Evolutionary conservation across 1,284 basidiomycete species (phyloP), one percentile per base, ranked within the genome.

Genomic region (Ceratorhiza oryzae-sativae): DNA sequence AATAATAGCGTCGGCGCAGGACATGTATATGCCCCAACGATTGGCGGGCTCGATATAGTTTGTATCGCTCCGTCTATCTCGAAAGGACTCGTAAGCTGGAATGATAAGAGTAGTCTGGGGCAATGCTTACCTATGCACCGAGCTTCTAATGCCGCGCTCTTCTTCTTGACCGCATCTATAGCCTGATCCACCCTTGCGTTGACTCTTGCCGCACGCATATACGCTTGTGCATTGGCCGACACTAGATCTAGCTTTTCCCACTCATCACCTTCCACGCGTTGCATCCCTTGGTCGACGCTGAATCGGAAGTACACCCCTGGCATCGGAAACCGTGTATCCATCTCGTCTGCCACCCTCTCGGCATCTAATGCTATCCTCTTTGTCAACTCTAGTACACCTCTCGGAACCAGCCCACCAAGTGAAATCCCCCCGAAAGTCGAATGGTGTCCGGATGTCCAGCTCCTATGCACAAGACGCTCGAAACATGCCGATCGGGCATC

Each of bases 281-380:
- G 45, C 27, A 67, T 9, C 27, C 63, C 48, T 63, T 25, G 34
- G 3, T n/a, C 10, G 4, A 63, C 60, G 12, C 23, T 46, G 3
- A 63, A 27, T 25, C 63, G 42, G 23, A 30, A 67, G 51, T 67
- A 67, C 23, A 67, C 30, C 0, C 32, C 45, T 25, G 6, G 25
- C 10, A 27, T 20, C 6, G 23, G 18, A 20, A 67, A 49, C 30
- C 51, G 63, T 27, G n/a, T 12, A 13, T 5, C 63, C 42, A 51
- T 39, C 51, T 55, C 46, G 5, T 51, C 30, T 4, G 63, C 63
- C 32, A 55, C 48, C 48, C 13, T 27, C 63, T 67, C 63, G 48
- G 20, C 9, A 27, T 67, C 63, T 15, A 39, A 18, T 32, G 48
- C 46, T 13, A 67, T 55, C 5, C 23, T 10, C 46, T 67, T 39